These are phyloP conservation scores for Camellia sinensis DNA, from an alignment of 148 eudicot genomes.

Conservation along the genomic window DNA sequence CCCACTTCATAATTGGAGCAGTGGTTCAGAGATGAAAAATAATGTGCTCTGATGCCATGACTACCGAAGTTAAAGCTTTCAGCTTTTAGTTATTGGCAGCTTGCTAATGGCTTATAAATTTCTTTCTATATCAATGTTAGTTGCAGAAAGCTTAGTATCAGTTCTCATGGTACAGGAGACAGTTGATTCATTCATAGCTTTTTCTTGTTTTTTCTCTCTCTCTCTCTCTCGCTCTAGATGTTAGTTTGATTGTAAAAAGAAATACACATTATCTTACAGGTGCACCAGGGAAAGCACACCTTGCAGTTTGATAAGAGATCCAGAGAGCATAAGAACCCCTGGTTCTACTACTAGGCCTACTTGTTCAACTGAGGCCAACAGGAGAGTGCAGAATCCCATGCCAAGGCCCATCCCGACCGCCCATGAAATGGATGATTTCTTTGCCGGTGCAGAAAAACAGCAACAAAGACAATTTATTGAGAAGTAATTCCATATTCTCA, in stretches of 20 bases:
- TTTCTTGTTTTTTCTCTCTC: neutral
- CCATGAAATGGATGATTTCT: constrained; percentile 45
- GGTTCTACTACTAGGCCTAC: constrained; percentile 39
- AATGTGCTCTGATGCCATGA: constrained; percentile 2
- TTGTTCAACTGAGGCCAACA: constrained; percentile 16
- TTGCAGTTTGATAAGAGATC: constrained; percentile 44
- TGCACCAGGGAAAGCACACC: constrained; percentile 65
- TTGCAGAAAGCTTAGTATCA: neutral
- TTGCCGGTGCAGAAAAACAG: constrained; percentile 35
- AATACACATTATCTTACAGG: constrained; percentile 28
- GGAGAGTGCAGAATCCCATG: constrained; percentile 20
- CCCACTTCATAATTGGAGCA: constrained; percentile 13
- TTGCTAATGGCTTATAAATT: neutral
- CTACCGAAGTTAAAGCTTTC: constrained; percentile 1
- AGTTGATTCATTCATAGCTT: neutral
- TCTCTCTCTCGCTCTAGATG: neutral
- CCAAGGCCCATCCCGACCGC: constrained; percentile 31
- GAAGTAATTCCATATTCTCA: constrained; percentile 29
- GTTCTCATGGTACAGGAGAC: neutral
- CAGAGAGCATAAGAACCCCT: constrained; percentile 39
- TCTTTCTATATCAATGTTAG: neutral
- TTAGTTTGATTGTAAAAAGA: neutral
- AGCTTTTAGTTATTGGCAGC: constrained; percentile 9
- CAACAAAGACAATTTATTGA: constrained; percentile 39
- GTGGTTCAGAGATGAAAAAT: constrained; percentile 18